phyloP scores from a whole-genome alignment of 1,284 basidiomycete genomes.

The Cutaneotrichosporon cyanovorans region DNA sequence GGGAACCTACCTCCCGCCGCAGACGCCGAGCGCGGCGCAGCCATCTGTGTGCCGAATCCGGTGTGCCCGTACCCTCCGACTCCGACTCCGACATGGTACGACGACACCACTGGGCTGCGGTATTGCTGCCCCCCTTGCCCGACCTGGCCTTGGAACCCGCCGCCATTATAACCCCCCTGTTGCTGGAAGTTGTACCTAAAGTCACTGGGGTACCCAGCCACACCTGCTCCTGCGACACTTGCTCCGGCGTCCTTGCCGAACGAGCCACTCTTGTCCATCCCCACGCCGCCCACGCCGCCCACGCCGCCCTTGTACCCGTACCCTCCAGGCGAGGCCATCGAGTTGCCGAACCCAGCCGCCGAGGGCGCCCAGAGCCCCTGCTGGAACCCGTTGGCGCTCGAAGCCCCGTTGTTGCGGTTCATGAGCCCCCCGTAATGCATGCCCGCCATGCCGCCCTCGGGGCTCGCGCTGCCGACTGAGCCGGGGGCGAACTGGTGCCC shows the following conservation, averaged over 20 bases:
- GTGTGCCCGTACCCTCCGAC: constrained; percentile 9
- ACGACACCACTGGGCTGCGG: constrained; percentile 4
- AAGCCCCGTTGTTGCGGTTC: constrained; percentile 13
- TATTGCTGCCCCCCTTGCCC: constrained; percentile 5
- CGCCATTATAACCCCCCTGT: not conserved
- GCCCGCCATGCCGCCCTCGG: constrained; percentile 14
- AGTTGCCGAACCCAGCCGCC: constrained; percentile 32
- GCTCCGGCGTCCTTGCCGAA: constrained; percentile 7
- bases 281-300: too few species aligned
- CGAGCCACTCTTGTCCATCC: constrained; percentile 7
- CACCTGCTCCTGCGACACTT: too few species aligned
- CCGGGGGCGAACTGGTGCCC: constrained; percentile 10
- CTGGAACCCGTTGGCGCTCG: constrained; percentile 18
- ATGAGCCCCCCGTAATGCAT: constrained; percentile 19
- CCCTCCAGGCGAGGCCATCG: constrained; percentile 22
- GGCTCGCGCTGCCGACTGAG: constrained; percentile 13
- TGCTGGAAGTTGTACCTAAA: constrained; percentile 2
- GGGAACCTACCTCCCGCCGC: constrained; percentile 1
- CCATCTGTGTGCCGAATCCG: constrained; percentile 18
- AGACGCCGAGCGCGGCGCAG: constrained; percentile 2
- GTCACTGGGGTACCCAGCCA: constrained; percentile 1
- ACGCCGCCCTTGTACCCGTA: constrained; percentile 19
- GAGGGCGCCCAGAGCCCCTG: constrained; percentile 38
- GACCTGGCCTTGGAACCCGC: constrained; percentile 4
- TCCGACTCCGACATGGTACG: constrained; percentile 4